Percentiles rank a stretch among this genome's conserved stretches.
These are phyloP conservation scores for Daldinia decipiens DNA, from an alignment of 495 filamentous ascomycete genomes.

Conservation along the genomic window DNA sequence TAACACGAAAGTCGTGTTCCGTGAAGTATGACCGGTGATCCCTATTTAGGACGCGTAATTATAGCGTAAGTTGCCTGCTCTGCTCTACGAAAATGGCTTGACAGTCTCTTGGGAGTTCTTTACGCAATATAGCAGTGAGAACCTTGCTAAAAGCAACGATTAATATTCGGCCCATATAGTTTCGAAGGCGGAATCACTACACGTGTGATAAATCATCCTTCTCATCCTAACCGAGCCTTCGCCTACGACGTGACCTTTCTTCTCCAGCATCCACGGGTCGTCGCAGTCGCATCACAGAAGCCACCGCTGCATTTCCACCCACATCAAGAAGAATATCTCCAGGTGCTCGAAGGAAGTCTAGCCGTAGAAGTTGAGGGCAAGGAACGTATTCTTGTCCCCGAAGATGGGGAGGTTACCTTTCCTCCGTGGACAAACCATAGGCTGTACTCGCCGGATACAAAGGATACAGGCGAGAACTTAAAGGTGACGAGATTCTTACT, in stretches of 20 bases:
- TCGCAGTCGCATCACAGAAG: constrained; percentile 48
- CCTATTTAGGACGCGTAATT: constrained; percentile 39
- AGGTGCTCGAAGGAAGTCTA: constrained; percentile 51
- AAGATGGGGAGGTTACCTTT: constrained; percentile 51
- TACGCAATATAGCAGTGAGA: not conserved
- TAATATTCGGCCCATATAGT: constrained; percentile 34
- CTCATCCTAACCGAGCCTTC: constrained; percentile 48
- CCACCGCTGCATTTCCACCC: constrained; percentile 61
- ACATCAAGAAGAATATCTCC: constrained; percentile 57
- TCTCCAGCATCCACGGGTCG: constrained; percentile 48
- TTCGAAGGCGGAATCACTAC: constrained; percentile 49
- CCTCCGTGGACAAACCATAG: constrained; percentile 55
- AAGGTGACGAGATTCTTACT: constrained; percentile 45
- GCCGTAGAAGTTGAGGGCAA: constrained; percentile 52
- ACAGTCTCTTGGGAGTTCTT: not conserved
- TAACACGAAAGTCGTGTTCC: not conserved
- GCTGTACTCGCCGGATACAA: constrained; percentile 47
- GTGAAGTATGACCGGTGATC: constrained; percentile 29
- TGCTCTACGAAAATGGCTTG: not conserved
- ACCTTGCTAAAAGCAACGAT: constrained; percentile 24
- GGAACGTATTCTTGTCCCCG: constrained; percentile 45
- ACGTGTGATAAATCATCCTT: constrained; percentile 40
- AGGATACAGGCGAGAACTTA: constrained; percentile 27
- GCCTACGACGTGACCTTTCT: constrained; percentile 54
- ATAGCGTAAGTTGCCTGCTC: constrained; percentile 34